Conservation (phyloP, 2,329 filamentous ascomycete genomes). For the Aspergillus ruber region DNA sequence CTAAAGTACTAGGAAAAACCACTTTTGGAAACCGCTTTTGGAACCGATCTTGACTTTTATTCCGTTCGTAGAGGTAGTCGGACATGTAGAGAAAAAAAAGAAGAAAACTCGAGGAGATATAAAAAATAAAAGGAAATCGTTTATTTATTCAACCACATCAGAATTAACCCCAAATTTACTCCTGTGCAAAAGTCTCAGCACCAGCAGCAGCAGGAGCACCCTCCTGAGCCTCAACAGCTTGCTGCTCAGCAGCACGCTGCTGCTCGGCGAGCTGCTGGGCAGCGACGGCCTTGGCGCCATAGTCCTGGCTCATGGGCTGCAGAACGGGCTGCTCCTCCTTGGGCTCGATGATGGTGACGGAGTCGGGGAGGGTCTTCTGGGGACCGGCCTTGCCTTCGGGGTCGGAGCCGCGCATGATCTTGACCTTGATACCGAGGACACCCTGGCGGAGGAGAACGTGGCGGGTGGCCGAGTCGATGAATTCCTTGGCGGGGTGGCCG, state of each 20-base stretch:
- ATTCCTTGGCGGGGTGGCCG: slow-evolving; percentile 98
- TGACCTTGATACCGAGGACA: slow-evolving; percentile 99
- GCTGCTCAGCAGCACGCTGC: slow-evolving; percentile 54
- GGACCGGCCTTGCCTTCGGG: slow-evolving; percentile 98
- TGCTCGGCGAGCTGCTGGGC: slow-evolving; percentile 52
- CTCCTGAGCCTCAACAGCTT: slow-evolving; percentile 45
- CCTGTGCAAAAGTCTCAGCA: slow-evolving; percentile 41
- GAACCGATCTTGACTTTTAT: slow-evolving; percentile 18
- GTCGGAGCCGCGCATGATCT: slow-evolving; percentile 99
- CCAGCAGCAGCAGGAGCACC: slow-evolving; percentile 37
- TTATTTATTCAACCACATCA: slow-evolving; percentile 13
- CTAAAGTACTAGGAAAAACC: not conserved
- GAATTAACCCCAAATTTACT: slow-evolving; percentile 33
- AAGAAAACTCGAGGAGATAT: not conserved
- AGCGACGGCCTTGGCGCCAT: slow-evolving; percentile 81
- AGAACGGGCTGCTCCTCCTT: slow-evolving; percentile 97
- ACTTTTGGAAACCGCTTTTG: not conserved
- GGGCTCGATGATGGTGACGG: slow-evolving; percentile 99
- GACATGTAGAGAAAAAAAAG: slow-evolving; percentile 13
- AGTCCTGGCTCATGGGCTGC: slow-evolving; percentile 96
- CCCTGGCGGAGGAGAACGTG: slow-evolving; percentile 99
- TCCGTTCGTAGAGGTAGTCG: slow-evolving; percentile 28
- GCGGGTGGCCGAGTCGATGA: slow-evolving; percentile 96
- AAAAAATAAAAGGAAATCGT: not conserved
- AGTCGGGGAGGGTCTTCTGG: slow-evolving; percentile 94